Percentiles rank a stretch among this genome's conserved stretches.
phyloP scores from a whole-genome alignment of 2,329 filamentous ascomycete species.

The Plenodomus biglobosus region DNA sequence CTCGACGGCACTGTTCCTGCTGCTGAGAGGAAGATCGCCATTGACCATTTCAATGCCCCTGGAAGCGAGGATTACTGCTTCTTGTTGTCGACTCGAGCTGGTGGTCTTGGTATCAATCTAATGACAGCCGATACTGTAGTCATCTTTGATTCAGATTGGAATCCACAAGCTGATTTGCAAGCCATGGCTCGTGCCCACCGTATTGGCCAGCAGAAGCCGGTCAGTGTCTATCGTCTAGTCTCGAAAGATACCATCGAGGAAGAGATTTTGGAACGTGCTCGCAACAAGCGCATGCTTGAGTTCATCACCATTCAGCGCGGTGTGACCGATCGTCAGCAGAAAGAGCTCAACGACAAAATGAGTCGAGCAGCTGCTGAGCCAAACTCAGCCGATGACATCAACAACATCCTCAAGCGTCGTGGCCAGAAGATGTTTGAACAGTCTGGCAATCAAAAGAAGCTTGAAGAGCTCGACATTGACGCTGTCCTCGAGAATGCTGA shows the following conservation, averaged over 20 bases:
- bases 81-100: conserved; percentile 88
- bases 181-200: conserved; percentile 98
- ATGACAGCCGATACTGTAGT: conserved; percentile 99
- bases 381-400: conserved; percentile 90
- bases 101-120: conserved; percentile 96
- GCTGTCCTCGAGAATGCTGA: conserved; percentile 96
- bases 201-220: conserved; percentile 93
- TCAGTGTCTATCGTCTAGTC: conserved; percentile 93
- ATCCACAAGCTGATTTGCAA: conserved; percentile 95
- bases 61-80: conserved; percentile 97
- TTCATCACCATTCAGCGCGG: conserved; percentile 97
- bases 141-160: conserved; percentile 98
- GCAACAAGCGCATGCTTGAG: conserved; percentile 96
- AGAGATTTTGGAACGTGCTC: conserved; percentile 91
- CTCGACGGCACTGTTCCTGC: conserved; percentile 94
- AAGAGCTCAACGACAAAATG: conserved; percentile 72
- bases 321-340: conserved; percentile 89
- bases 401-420: conserved; percentile 91
- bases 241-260: conserved; percentile 99
- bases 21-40: conserved; percentile 83
- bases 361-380: conserved; percentile 71
- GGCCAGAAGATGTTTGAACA: conserved; percentile 99
- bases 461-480: conserved; percentile 97
- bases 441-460: conserved; percentile 90
- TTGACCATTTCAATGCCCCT: conserved; percentile 98